A percentile compares a stretch with the other conserved stretches of the same genome.
These are phyloP conservation scores for Lachnum nothofagi DNA, from an alignment of 2,329 filamentous ascomycete species.

Conservation along the genomic window DNA sequence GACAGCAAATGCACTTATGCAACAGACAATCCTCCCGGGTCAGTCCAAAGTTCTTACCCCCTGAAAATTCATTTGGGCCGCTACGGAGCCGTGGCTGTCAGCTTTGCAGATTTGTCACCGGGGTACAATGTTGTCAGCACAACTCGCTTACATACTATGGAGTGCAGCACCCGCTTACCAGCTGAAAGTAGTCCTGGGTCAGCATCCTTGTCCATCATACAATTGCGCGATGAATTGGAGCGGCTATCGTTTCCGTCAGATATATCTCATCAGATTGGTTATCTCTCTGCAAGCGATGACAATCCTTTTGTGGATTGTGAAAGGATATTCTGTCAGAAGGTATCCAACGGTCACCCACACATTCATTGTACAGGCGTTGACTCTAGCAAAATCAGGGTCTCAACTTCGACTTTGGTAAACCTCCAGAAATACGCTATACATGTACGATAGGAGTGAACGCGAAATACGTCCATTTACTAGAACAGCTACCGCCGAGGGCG, in stretches of 20 bases:
- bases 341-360: not conserved
- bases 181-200: not conserved
- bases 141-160: not conserved
- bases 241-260: not conserved
- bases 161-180: too few species aligned
- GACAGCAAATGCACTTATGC: not conserved
- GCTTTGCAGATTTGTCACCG: too few species aligned
- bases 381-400: not conserved
- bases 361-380: not conserved
- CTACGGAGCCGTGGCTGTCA: too few species aligned
- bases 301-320: not conserved
- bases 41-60: not conserved
- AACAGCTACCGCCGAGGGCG: conserved; percentile 1
- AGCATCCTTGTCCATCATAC: not conserved
- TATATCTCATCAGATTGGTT: not conserved
- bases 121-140: not conserved
- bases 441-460: not conserved
- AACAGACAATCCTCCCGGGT: not conserved
- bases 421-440: too few species aligned
- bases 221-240: not conserved
- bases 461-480: not conserved
- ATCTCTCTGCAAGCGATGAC: not conserved
- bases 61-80: not conserved
- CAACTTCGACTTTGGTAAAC: not conserved
- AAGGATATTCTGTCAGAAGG: not conserved